Conservation (phyloP, 2,329 filamentous ascomycete species). For the Colletotrichum falcatum region DNA sequence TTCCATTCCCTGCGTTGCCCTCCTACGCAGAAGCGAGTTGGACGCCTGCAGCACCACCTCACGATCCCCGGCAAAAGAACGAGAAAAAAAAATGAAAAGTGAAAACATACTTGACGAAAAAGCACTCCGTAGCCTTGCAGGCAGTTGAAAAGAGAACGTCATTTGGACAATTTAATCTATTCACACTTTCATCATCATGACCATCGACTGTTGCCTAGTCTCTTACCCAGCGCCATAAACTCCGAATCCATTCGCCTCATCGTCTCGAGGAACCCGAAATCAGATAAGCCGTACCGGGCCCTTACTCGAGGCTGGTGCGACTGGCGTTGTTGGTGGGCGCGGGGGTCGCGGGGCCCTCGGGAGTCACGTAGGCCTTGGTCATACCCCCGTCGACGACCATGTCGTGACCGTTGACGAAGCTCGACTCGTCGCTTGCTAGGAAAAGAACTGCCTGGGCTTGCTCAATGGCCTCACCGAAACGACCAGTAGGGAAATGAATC, state of each 20-base stretch:
- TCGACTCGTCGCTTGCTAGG: slow-evolving; percentile 87
- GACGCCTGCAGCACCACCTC: no score
- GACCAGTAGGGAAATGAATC: slow-evolving; percentile 88
- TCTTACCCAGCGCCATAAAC: slow-evolving; percentile 35
- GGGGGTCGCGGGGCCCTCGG: slow-evolving; percentile 67
- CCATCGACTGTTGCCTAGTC: slow-evolving; percentile 1
- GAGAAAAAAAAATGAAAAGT: background rate
- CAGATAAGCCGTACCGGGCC: background rate
- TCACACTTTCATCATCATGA: slow-evolving; percentile 37
- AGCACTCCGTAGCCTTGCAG: background rate
- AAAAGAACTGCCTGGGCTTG: slow-evolving; percentile 92
- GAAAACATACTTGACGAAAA: no score
- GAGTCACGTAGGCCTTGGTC: slow-evolving; percentile 88
- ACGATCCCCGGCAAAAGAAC: background rate
- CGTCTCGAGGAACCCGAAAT: slow-evolving; percentile 6
- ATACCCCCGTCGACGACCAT: slow-evolving; percentile 97
- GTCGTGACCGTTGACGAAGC: slow-evolving; percentile 91
- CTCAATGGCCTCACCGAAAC: slow-evolving; percentile 94
- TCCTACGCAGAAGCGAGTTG: background rate
- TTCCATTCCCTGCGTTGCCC: background rate
- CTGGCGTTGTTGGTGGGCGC: slow-evolving; percentile 71
- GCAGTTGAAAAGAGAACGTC: background rate
- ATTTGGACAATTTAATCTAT: slow-evolving; percentile 22
- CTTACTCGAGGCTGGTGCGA: slow-evolving; percentile 31
- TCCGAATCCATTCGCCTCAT: slow-evolving; percentile 30